Percentiles rank a stretch among this genome's conserved stretches.
Evolutionary conservation across 2,329 filamentous ascomycete genomes (phyloP).

Genomic region (Fragosphaeria purpurea): DNA sequence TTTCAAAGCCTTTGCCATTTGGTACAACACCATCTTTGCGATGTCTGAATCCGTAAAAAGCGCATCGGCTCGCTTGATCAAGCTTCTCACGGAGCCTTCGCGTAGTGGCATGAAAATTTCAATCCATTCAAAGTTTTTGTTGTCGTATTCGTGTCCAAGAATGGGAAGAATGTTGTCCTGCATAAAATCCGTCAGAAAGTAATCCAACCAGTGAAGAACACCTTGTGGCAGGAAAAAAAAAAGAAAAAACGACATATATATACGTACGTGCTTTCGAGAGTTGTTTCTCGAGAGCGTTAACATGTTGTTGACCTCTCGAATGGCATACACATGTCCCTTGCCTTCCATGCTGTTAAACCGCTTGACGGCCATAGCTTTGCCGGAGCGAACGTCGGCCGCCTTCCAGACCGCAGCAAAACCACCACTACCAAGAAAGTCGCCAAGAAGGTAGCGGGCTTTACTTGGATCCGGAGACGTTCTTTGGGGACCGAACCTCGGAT

Average conservation of each 20-base stretch:
- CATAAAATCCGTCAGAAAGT: too few species aligned
- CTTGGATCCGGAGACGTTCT: not conserved
- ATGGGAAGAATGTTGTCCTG: conserved; percentile 15
- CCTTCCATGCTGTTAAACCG: conserved; percentile 17
- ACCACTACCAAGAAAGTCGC: conserved; percentile 15
- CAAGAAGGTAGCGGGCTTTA: conserved; percentile 15
- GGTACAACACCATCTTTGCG: conserved; percentile 5
- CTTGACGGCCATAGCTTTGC: conserved; percentile 20
- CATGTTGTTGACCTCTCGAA: conserved; percentile 18
- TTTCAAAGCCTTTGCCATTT: conserved; percentile 15
- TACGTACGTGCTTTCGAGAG: not conserved
- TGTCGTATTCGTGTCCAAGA: conserved; percentile 6
- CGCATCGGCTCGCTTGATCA: not conserved
- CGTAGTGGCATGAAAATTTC: conserved; percentile 13
- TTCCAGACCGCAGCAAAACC: conserved; percentile 17
- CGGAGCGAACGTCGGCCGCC: conserved; percentile 15
- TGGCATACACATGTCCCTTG: conserved; percentile 17
- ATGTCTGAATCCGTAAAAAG: not conserved
- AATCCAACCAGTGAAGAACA: not conserved
- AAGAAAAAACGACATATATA: not conserved
- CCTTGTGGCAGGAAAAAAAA: not conserved
- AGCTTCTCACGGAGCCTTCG: conserved; percentile 8
- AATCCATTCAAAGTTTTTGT: conserved; percentile 4
- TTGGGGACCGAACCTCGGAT: conserved; percentile 1
- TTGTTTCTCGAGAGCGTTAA: conserved; percentile 10